Conservation (phyloP, 352 stramenopile species). For the Elongisporangium anandrum region DNA sequence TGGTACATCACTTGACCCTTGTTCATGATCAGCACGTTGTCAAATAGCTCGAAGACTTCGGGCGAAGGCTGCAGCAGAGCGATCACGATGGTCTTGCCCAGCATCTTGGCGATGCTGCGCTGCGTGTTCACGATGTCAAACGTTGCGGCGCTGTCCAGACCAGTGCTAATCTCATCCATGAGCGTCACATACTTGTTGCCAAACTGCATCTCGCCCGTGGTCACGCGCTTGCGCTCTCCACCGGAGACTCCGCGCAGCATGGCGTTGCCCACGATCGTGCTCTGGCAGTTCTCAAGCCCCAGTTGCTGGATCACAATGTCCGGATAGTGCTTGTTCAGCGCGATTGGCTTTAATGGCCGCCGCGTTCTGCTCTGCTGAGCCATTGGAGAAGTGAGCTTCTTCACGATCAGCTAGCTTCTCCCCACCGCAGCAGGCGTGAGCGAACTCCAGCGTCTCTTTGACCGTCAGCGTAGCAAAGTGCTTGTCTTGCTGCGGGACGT, state of each 20-base stretch:
- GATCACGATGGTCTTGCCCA: conserved; percentile 52
- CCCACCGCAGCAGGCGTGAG: conserved; percentile 10
- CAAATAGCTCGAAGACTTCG: conserved; percentile 53
- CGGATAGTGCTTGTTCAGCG: conserved; percentile 18
- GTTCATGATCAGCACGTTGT: conserved; percentile 53
- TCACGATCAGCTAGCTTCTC: conserved; percentile 21
- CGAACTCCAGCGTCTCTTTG: conserved; percentile 31
- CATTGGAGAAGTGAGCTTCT: conserved; percentile 12
- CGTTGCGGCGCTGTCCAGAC: conserved; percentile 87
- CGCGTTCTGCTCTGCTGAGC: conserved; percentile 11
- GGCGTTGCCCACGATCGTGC: conserved; percentile 29
- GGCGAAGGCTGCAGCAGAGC: conserved; percentile 49
- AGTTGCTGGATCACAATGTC: conserved; percentile 39
- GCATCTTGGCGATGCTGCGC: conserved; percentile 30
- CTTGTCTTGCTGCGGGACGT: conserved; percentile 23
- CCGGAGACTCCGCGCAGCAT: conserved; percentile 57
- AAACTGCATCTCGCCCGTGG: conserved; percentile 83
- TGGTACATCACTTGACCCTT: conserved; percentile 61
- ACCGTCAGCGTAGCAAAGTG: conserved; percentile 21
- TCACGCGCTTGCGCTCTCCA: conserved; percentile 69
- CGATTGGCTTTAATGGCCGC: background rate
- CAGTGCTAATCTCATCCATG: conserved; percentile 90
- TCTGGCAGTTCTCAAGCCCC: conserved; percentile 33
- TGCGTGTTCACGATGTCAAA: conserved; percentile 87
- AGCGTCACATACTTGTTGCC: conserved; percentile 60